Evolutionary conservation across 73 alveolate species (phyloP).

Genomic region (Urostyla sp.): DNA sequence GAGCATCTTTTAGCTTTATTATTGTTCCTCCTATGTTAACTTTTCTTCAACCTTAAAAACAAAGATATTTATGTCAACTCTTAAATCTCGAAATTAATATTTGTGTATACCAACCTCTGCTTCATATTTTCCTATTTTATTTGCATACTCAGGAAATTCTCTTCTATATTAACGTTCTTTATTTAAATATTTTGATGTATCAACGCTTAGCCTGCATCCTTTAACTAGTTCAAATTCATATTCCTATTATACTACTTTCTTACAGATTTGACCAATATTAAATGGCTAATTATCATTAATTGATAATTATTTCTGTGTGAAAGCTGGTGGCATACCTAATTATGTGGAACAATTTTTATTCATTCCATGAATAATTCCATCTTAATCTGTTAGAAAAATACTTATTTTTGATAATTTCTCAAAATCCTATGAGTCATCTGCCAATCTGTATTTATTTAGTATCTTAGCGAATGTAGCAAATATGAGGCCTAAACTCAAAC

Average conservation of each 20-base stretch:
- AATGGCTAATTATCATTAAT: conserved; percentile 35
- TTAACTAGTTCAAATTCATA: conserved; percentile 41
- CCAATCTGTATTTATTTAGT: conserved; percentile 31
- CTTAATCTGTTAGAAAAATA: conserved; percentile 38
- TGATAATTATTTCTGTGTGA: conserved; percentile 9
- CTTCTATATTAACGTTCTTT: conserved; percentile 51
- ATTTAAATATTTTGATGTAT: conserved; percentile 23
- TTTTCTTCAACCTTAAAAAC: conserved; percentile 41
- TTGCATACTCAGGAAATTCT: conserved; percentile 45
- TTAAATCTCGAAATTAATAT: conserved; percentile 6
- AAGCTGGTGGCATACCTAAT: conserved; percentile 57
- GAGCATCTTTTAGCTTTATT: neutral
- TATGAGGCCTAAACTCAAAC: conserved; percentile 36
- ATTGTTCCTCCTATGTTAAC: conserved; percentile 10
- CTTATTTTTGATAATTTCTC: conserved; percentile 22
- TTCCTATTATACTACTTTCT: conserved; percentile 19
- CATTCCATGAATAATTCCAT: conserved; percentile 49
- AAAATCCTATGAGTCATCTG: conserved; percentile 43
- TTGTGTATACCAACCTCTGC: conserved; percentile 52
- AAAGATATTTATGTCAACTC: conserved; percentile 36
- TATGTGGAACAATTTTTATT: conserved; percentile 10
- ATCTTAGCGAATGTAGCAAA: conserved; percentile 39
- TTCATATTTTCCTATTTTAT: conserved; percentile 29
- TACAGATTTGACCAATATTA: conserved; percentile 3
- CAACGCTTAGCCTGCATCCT: conserved; percentile 27